phyloP scores from a whole-genome alignment of 352 stramenopile species.

The Phytophthora citricola region DNA sequence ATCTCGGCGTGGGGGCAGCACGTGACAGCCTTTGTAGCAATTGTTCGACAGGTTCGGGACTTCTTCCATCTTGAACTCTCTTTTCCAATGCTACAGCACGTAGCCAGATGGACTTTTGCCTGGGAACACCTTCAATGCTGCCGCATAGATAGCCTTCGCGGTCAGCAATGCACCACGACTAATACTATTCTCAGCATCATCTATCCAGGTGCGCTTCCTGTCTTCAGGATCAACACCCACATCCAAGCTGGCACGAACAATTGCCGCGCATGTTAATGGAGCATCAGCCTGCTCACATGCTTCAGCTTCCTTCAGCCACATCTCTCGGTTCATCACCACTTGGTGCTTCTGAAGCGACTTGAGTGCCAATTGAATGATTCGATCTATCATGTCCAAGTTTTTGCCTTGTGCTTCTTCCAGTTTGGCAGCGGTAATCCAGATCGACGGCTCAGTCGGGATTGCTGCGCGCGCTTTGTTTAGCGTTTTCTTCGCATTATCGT shows the following conservation, averaged over 20 bases:
- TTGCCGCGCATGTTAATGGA: slow-evolving; percentile 94
- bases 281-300: slow-evolving; percentile 92
- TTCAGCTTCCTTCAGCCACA: slow-evolving; percentile 98
- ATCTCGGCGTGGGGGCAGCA: slow-evolving; percentile 95
- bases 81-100: slow-evolving; percentile 97
- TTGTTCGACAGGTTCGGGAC: slow-evolving; percentile 78
- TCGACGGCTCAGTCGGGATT: slow-evolving; percentile 95
- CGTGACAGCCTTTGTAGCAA: slow-evolving; percentile 94
- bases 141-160: slow-evolving; percentile 94
- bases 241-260: slow-evolving; percentile 94
- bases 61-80: slow-evolving; percentile 87
- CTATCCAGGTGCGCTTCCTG: slow-evolving; percentile 96
- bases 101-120: slow-evolving; percentile 97
- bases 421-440: slow-evolving; percentile 99
- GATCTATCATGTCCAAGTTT: slow-evolving; percentile 83
- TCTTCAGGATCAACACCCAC: slow-evolving; percentile 97
- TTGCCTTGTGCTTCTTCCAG: slow-evolving; percentile 98
- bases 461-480: slow-evolving; percentile 96
- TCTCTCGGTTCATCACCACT: slow-evolving; percentile 94
- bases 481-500: slow-evolving; percentile 98
- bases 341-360: slow-evolving; percentile 92
- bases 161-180: slow-evolving; percentile 88
- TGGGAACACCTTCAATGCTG: slow-evolving; percentile 90
- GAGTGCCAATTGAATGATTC: slow-evolving; percentile 82
- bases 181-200: slow-evolving; percentile 95